Evolutionary conservation across 495 filamentous ascomycete genomes (phyloP), one percentile per base, ranked within the genome.

Genomic region (Penicillium paxilli): DNA sequence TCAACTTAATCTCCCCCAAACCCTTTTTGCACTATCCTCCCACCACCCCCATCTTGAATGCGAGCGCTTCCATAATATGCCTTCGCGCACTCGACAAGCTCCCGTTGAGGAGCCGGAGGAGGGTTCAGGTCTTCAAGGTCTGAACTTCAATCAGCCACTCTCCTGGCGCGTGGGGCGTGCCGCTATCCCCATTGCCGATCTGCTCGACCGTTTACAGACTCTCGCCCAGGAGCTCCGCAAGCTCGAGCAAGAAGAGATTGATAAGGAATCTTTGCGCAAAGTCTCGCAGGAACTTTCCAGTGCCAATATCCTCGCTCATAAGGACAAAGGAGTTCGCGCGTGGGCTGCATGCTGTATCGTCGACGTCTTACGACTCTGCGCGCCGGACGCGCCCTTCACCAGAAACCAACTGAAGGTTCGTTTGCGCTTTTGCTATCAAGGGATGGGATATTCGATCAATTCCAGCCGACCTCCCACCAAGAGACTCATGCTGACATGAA

Each of bases 331-430:
- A 11, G 92, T 99, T 21, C 84, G 87, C 56, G 94, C 95, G 16
- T 96, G 87, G 78, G 84, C 88, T 35, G 86, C 90, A 11, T 89
- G 89, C 65, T 97, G 92, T 67, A 77, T 98, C 59, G 92, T 96
- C 37, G 95, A 99, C 67, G 90, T 99, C 50, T 83, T 99, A 69
- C 84, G 90, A 61, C 78, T 99, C 23, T 96, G 92, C 75, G 94
- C 94, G 25, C 94, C 94, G 4, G 86, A 98, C 82, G 94, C 94
- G 70, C 94, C 94, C 10, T 98, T 95, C 72, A 96, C 91, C 9
- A 83, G 79, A 24, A 82, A 85, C 46, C 93, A 98, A 71, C 77
- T 99, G 24, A 96, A 94, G 88, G 92, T 96, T 65, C 58, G 72
- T 4, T 38, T n/a, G n/a, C n/a, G n/a, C 35, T 38, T 16, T 4